Percentiles rank a stretch among this genome's conserved stretches.
Evolutionary conservation across 345 rosid genomes (phyloP).

Genomic region (Litchi chinensis): DNA sequence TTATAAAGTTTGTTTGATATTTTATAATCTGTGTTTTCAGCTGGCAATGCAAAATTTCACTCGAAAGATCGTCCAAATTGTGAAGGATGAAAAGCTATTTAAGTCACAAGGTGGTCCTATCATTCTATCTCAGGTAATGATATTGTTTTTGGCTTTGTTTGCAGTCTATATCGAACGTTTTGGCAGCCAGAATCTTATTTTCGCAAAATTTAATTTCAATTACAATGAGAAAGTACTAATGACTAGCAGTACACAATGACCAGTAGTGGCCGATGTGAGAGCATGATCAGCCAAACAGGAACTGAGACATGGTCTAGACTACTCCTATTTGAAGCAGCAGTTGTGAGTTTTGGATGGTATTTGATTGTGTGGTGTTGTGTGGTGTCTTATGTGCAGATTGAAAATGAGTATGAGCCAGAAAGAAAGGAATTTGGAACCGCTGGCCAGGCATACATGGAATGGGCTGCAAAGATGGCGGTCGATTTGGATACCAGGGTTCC

Average conservation of each 20-base stretch:
- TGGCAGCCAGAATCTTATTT: not conserved
- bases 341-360: not conserved
- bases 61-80: conserved; percentile 73
- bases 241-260: not conserved
- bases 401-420: conserved; percentile 64
- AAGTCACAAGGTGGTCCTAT: conserved; percentile 89
- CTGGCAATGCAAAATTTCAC: conserved; percentile 70
- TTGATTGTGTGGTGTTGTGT: not conserved
- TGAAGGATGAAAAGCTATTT: conserved; percentile 68
- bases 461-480: conserved; percentile 75
- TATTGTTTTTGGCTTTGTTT: not conserved
- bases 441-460: conserved; percentile 55
- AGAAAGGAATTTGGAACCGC: conserved; percentile 46
- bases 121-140: conserved; percentile 76
- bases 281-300: no score
- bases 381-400: conserved; percentile 45
- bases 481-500: conserved; percentile 64
- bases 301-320: no score
- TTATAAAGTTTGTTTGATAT: not conserved
- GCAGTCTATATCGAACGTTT: not conserved
- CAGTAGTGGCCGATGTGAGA: no score
- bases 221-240: not conserved
- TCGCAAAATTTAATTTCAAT: not conserved
- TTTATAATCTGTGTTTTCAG: conserved; percentile 31
- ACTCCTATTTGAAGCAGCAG: not conserved